Evolutionary conservation across 257 asterid genomes (phyloP).

Genomic region (Solanum peruvianum): DNA sequence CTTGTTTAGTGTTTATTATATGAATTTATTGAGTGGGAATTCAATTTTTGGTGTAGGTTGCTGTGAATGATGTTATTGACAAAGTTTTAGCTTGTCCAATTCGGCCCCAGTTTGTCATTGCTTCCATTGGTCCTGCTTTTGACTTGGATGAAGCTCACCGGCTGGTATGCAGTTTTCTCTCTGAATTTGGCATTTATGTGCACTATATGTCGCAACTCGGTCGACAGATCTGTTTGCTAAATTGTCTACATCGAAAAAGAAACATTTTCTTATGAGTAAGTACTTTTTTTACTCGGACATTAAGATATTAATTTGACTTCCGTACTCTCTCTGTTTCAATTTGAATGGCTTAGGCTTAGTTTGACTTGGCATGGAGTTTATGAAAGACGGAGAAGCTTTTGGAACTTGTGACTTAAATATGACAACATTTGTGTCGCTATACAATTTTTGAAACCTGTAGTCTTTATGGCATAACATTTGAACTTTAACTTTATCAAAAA

Average conservation of each 20-base stretch:
- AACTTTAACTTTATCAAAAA: neutral
- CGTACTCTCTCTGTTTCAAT: neutral
- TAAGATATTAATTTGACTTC: neutral
- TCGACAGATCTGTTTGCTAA: neutral
- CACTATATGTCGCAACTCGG: neutral
- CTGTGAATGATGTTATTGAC: constrained; percentile 63
- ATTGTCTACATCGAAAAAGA: neutral
- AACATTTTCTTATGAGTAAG: neutral
- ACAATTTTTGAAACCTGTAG: neutral
- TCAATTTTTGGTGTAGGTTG: constrained; percentile 28
- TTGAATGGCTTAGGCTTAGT: neutral
- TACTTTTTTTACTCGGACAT: neutral
- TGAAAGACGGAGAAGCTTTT: neutral
- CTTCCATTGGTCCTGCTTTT: constrained; percentile 44
- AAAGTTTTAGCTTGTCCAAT: constrained; percentile 62
- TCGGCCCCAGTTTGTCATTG: constrained; percentile 87
- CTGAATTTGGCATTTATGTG: neutral
- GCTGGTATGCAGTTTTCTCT: constrained; percentile 24
- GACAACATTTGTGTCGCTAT: neutral
- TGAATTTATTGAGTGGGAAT: neutral
- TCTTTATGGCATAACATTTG: neutral
- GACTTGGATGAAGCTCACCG: constrained; percentile 29
- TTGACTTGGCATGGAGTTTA: neutral
- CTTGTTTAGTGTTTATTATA: neutral
- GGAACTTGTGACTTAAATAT: neutral